Percentiles rank a stretch among this genome's conserved stretches.
These are phyloP conservation scores for Trichoderma afroharzianum DNA, from an alignment of 2,329 filamentous ascomycete genomes.

Conservation along the genomic window DNA sequence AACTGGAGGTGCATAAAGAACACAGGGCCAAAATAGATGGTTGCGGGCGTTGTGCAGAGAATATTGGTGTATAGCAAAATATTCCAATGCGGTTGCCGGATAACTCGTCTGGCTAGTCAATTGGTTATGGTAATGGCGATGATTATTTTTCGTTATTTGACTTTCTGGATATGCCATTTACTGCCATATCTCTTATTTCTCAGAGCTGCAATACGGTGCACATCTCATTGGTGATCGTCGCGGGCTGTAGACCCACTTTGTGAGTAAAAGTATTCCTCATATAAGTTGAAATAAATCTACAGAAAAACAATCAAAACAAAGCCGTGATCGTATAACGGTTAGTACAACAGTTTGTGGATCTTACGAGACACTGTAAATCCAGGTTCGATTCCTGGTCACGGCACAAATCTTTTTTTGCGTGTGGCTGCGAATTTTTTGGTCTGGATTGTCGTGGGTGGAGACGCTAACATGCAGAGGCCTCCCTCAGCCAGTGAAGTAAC, in stretches of 20 bases:
- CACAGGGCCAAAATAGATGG: not conserved
- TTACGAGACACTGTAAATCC: constrained; percentile 28
- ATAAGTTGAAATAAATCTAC: not conserved
- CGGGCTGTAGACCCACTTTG: not conserved
- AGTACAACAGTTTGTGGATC: constrained; percentile 31
- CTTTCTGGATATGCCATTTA: not conserved
- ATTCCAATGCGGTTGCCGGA: not conserved
- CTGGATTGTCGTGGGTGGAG: not conserved
- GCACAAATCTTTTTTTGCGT: constrained; percentile 17
- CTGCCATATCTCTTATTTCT: not conserved
- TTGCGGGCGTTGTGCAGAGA: not conserved
- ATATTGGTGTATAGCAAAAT: not conserved
- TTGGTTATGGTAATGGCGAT: no score
- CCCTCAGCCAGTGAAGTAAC: not conserved
- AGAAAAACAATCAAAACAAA: not conserved
- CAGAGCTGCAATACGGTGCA: not conserved
- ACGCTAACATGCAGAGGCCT: not conserved
- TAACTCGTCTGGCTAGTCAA: no score
- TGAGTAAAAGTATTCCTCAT: not conserved
- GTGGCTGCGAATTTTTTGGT: not conserved
- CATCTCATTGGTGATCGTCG: not conserved
- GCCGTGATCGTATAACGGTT: constrained; percentile 31
- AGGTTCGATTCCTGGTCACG: constrained; percentile 29
- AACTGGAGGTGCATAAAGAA: not conserved
- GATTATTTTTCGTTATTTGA: not conserved